phyloP scores from a whole-genome alignment of 176 grass and related monocot species.

The Poa annua region DNA sequence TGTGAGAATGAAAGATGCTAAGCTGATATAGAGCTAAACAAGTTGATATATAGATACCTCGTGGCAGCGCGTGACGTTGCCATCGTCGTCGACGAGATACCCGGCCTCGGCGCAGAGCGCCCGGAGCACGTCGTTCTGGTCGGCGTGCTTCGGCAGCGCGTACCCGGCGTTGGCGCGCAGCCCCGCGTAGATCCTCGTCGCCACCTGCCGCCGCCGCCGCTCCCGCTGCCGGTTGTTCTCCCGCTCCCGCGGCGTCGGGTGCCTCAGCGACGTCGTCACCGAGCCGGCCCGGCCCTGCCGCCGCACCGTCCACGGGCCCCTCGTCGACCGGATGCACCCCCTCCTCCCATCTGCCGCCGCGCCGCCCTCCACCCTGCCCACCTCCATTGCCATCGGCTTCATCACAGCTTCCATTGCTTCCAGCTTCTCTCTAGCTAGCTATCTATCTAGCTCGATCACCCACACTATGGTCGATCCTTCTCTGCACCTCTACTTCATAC shows the following conservation, averaged over 20 bases:
- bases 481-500: slow-evolving; percentile 6
- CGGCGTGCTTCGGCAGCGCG: slow-evolving; percentile 75
- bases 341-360: not conserved
- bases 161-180: slow-evolving; percentile 67
- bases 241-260: slow-evolving; percentile 72
- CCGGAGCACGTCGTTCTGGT: slow-evolving; percentile 92
- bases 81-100: slow-evolving; percentile 76
- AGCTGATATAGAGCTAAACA: too few relatives aligned
- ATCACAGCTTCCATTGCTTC: not conserved
- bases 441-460: not conserved
- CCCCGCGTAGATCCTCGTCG: slow-evolving; percentile 71
- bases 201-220: slow-evolving; percentile 63
- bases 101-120: slow-evolving; percentile 83
- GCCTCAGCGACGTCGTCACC: slow-evolving; percentile 58
- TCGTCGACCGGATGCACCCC: slow-evolving; percentile 75
- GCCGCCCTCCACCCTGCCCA: slow-evolving; percentile 36
- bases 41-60: slow-evolving; percentile 29
- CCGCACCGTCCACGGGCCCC: slow-evolving; percentile 78
- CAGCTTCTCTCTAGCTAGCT: not conserved
- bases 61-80: slow-evolving; percentile 56
- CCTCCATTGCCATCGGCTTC: slow-evolving; percentile 14
- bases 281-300: slow-evolving; percentile 49
- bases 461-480: not conserved
- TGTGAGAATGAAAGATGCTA: too few relatives aligned
- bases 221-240: slow-evolving; percentile 85